Percentiles rank a stretch among this genome's conserved stretches.
Evolutionary conservation across 192 early-diverging fungal genomes (phyloP).

Genomic region (Backusella parvicylindrica): DNA sequence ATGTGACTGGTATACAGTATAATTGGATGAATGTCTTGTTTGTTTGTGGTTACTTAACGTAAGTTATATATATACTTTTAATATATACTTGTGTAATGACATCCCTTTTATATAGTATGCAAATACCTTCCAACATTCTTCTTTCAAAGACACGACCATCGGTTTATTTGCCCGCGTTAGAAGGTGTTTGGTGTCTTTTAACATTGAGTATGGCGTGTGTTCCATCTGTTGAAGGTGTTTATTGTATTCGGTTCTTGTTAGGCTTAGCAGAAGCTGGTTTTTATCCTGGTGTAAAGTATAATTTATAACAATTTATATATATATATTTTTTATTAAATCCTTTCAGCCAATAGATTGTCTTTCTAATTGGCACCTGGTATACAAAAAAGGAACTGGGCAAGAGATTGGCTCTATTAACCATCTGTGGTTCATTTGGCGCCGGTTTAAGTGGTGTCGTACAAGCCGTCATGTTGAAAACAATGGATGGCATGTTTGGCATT

Average conservation of each 20-base stretch:
- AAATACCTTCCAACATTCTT: slow-evolving; percentile 37
- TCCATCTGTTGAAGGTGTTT: slow-evolving; percentile 24
- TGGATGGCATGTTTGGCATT: slow-evolving; percentile 29
- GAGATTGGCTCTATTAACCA: slow-evolving; percentile 28
- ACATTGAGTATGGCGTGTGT: slow-evolving; percentile 34
- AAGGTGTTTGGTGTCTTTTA: slow-evolving; percentile 31
- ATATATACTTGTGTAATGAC: no score
- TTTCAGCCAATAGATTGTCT: slow-evolving; percentile 27
- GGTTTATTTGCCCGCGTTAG: slow-evolving; percentile 29
- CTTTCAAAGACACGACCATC: slow-evolving; percentile 29
- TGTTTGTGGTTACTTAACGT: slow-evolving; percentile 30
- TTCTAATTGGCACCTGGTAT: slow-evolving; percentile 39
- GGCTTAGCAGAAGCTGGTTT: slow-evolving; percentile 39
- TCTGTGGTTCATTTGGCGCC: slow-evolving; percentile 31
- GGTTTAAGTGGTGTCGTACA: slow-evolving; percentile 30
- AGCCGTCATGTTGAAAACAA: slow-evolving; percentile 25
- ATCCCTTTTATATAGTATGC: slow-evolving; percentile 27
- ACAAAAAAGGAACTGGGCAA: slow-evolving; percentile 37
- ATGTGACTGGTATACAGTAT: slow-evolving; percentile 31
- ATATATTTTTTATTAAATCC: background rate
- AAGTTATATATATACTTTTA: no score
- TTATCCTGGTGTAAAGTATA: slow-evolving; percentile 33
- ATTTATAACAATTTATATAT: background rate
- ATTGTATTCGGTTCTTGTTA: slow-evolving; percentile 29
- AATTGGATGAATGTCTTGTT: slow-evolving; percentile 40